phyloP scores from a whole-genome alignment of 306 rosid species.

The Argentina anserina region DNA sequence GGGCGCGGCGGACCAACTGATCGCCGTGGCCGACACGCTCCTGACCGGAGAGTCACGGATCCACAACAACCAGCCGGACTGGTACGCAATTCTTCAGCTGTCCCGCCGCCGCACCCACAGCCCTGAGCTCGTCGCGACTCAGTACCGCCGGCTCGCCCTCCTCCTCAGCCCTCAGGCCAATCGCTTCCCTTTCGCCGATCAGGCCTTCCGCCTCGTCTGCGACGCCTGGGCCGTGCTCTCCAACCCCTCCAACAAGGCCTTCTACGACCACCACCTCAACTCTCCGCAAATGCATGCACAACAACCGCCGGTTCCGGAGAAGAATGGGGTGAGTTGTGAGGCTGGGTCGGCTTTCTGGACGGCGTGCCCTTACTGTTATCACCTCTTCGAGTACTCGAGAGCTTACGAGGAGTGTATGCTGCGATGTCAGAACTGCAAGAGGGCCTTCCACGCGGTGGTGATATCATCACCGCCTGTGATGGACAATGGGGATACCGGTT shows the following conservation, averaged over 20 bases:
- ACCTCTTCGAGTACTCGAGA: slow-evolving; percentile 66
- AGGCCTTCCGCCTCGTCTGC: slow-evolving; percentile 63
- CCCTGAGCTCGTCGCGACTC: slow-evolving; percentile 63
- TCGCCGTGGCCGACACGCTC: slow-evolving; percentile 76
- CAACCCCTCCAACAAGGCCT: slow-evolving; percentile 47
- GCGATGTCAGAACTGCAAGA: slow-evolving; percentile 74
- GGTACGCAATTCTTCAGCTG: slow-evolving; percentile 63
- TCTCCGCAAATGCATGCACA: slow-evolving; percentile 23
- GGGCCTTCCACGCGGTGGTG: slow-evolving; percentile 62
- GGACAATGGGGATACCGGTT: slow-evolving; percentile 32
- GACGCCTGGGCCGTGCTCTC: slow-evolving; percentile 86
- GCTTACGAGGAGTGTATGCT: slow-evolving; percentile 71
- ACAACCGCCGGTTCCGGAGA: neutral
- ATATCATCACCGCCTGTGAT: slow-evolving; percentile 55
- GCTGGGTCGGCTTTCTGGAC: slow-evolving; percentile 59
- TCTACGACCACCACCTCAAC: slow-evolving; percentile 56
- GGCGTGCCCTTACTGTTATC: slow-evolving; percentile 85
- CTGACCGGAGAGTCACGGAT: slow-evolving; percentile 61
- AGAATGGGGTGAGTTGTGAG: neutral
- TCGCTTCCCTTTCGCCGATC: slow-evolving; percentile 50
- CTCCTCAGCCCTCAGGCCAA: slow-evolving; percentile 63
- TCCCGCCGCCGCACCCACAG: slow-evolving; percentile 54
- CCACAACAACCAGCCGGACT: slow-evolving; percentile 47
- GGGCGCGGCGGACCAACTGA: slow-evolving; percentile 58
- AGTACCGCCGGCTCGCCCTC: slow-evolving; percentile 67